Percentiles rank a stretch among this genome's conserved stretches.
Conservation (phyloP, 2,329 filamentous ascomycete species). For the Seiridium unicorne region DNA sequence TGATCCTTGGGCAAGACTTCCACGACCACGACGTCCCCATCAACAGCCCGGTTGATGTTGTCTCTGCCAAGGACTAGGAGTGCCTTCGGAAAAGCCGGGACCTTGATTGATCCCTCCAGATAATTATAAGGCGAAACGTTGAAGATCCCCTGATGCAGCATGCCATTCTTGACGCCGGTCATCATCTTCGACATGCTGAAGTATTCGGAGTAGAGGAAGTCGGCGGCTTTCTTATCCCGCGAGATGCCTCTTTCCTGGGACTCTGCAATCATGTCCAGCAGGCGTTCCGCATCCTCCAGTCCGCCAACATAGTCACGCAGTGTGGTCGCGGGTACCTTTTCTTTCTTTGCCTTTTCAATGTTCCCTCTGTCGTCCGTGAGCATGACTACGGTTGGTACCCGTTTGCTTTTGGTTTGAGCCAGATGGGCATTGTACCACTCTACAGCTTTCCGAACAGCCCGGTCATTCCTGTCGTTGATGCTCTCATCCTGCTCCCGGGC, state of each 20-base stretch:
- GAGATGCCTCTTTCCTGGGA: constrained; percentile 66
- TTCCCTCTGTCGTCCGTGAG: constrained; percentile 92
- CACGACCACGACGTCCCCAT: constrained; percentile 89
- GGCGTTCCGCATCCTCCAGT: constrained; percentile 77
- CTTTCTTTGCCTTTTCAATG: constrained; percentile 74
- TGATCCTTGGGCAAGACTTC: constrained; percentile 91
- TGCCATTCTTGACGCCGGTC: constrained; percentile 85
- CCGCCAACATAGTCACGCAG: constrained; percentile 77
- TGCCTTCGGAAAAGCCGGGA: constrained; percentile 84
- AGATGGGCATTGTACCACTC: constrained; percentile 90
- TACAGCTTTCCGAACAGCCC: constrained; percentile 81
- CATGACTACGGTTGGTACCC: constrained; percentile 79
- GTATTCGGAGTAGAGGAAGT: constrained; percentile 86
- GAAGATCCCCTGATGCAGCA: constrained; percentile 91
- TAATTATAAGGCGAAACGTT: constrained; percentile 99
- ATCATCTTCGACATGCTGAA: constrained; percentile 87
- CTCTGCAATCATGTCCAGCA: constrained; percentile 92
- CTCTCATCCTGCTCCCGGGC: constrained; percentile 72
- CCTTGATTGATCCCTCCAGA: constrained; percentile 87
- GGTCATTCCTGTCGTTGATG: constrained; percentile 96
- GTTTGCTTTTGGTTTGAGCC: constrained; percentile 57
- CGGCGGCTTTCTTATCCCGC: constrained; percentile 60
- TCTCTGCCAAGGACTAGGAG: constrained; percentile 87
- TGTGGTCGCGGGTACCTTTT: constrained; percentile 68
- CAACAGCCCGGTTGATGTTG: constrained; percentile 91